A percentile compares a stretch with the other conserved stretches of the same genome.
Evolutionary conservation across 2,329 filamentous ascomycete genomes (phyloP).

Genomic region (Setomelanomma holmii): DNA sequence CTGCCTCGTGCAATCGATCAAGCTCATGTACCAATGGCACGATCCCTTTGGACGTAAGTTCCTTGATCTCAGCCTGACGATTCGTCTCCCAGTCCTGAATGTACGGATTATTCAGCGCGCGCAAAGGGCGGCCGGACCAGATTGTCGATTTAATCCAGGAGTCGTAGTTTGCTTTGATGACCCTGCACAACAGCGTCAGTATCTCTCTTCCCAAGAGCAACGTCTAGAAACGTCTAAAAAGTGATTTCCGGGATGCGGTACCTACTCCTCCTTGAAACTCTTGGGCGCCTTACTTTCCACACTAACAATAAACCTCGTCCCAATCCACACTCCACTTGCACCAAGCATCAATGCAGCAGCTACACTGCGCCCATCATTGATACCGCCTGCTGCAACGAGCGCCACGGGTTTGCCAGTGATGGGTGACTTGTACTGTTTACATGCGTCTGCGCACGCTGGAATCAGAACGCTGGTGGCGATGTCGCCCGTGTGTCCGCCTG

Average conservation of each 20-base stretch:
- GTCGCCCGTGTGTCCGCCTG: conserved; percentile 38
- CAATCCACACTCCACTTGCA: conserved; percentile 38
- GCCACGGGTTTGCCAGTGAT: conserved; percentile 25
- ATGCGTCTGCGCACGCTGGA: conserved; percentile 35
- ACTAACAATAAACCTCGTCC: conserved; percentile 33
- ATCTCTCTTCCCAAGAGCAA: too few relatives aligned
- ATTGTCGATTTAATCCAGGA: conserved; percentile 28
- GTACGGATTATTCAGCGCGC: conserved; percentile 31
- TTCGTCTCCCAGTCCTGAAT: conserved; percentile 36
- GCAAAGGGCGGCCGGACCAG: conserved; percentile 33
- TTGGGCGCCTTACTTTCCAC: conserved; percentile 28
- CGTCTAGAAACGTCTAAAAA: too few relatives aligned
- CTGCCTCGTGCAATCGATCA: conserved; percentile 32
- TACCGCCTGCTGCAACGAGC: conserved; percentile 34
- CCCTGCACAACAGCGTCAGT: conserved; percentile 7
- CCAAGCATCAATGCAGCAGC: conserved; percentile 35
- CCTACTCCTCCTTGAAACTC: conserved; percentile 24
- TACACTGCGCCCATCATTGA: conserved; percentile 34
- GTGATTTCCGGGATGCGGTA: too few relatives aligned
- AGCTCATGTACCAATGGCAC: conserved; percentile 32
- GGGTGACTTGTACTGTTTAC: conserved; percentile 32
- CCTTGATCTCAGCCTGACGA: conserved; percentile 33
- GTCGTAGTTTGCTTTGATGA: conserved; percentile 30
- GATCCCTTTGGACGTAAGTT: conserved; percentile 25
- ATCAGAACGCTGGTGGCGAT: conserved; percentile 39